Conservation (phyloP, 495 filamentous ascomycete genomes). For the Durotheca rogersii region DNA sequence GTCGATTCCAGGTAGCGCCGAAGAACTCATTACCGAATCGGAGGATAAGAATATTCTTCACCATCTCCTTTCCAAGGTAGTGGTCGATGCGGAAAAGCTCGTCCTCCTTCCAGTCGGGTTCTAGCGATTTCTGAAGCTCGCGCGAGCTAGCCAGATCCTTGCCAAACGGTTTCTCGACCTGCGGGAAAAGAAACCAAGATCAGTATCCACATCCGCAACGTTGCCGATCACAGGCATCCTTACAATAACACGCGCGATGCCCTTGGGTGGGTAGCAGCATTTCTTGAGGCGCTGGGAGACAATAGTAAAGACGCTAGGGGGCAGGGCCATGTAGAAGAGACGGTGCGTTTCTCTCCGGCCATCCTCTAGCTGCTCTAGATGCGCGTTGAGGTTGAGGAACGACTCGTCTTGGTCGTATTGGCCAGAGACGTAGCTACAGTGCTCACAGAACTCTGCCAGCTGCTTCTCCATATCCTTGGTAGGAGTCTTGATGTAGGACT, state of each 20-base stretch:
- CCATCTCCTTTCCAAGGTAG: slow-evolving; percentile 99
- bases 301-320: slow-evolving; percentile 95
- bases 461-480: slow-evolving; percentile 97
- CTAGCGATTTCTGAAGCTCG: slow-evolving; percentile 90
- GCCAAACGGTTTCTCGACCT: slow-evolving; percentile 99
- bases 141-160: slow-evolving; percentile 94
- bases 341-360: slow-evolving; percentile 81
- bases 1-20: slow-evolving; percentile 97
- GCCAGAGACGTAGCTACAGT: slow-evolving; percentile 91
- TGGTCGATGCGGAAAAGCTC: slow-evolving; percentile 99
- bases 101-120: slow-evolving; percentile 98
- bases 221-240: slow-evolving; percentile 25
- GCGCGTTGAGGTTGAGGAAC: slow-evolving; percentile 83
- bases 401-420: slow-evolving; percentile 98
- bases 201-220: slow-evolving; percentile 1
- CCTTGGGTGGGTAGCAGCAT: slow-evolving; percentile 88
- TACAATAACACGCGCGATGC: slow-evolving; percentile 93
- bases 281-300: slow-evolving; percentile 96
- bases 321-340: slow-evolving; percentile 98
- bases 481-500: slow-evolving; percentile 97
- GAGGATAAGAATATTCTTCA: slow-evolving; percentile 98
- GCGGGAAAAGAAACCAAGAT: slow-evolving; percentile 16
- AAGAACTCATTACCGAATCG: slow-evolving; percentile 99
- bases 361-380: slow-evolving; percentile 85
- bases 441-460: slow-evolving; percentile 79